Evolutionary conservation across 2,329 filamentous ascomycete species (phyloP), one percentile per base, ranked within the genome.

Genomic region (Hypoxylon sp.): DNA sequence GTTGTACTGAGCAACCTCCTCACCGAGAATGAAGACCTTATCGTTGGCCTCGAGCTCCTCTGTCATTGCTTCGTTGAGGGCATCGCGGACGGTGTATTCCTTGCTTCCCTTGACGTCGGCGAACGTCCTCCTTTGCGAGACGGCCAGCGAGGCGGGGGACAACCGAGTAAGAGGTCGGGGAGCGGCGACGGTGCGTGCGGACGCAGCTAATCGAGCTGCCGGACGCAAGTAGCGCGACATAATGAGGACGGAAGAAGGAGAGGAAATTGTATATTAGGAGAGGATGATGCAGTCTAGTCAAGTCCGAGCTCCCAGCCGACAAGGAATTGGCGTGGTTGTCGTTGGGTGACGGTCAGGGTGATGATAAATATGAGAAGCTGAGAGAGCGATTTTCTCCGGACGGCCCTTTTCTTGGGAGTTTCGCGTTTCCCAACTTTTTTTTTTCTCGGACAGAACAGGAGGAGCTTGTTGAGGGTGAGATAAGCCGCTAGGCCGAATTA

Each of bases 1-100:
- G 78, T 99, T 99, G 84, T 99, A 99, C 81, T 99, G 95, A 72
- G 95, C 95, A 73, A 99, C 95, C 82, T 99, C 95, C 84, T 99
- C 95, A 72, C 95, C 95, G 57, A 99, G 78, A 69, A 99, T 81
- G 78, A 97, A 99, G 70, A 97, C 93, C 84, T 97, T 98, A 65
- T 89, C 84, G 79, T 99, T 96, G 74, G 79, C 76, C 83, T 97
- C 93, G 78, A 99, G 88, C 84, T 99, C 95, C 83, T 99, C 95
- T 43, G 92, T 92, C 74, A 99, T 88, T 60, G 95, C 95, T 83
- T 99, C 94, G 77, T 99, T 99, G 74, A 99, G 83, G 59, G 95
- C 95, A 75, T 99, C 95, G 81, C 95, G 69, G 72, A 99, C 95
- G 40, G 95, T 97, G 81, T 97, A 92, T 75, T 97, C 91, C 84